A percentile compares a stretch with the other conserved stretches of the same genome.
Evolutionary conservation across 768 basidiomycete species (phyloP).

Genomic region (Lentinula detonsa): DNA sequence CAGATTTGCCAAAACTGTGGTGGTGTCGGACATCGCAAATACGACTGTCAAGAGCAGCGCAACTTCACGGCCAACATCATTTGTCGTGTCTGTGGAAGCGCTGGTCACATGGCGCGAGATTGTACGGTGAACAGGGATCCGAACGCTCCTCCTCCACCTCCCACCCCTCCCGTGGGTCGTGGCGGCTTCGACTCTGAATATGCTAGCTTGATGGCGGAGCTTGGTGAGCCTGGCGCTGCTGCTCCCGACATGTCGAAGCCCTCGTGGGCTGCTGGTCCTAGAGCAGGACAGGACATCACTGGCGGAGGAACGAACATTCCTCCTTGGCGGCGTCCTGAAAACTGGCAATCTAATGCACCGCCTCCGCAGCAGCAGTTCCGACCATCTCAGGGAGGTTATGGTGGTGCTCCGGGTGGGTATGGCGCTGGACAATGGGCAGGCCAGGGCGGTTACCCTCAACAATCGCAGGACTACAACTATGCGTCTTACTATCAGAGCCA

Average conservation of each 20-base stretch:
- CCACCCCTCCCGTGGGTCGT: slow-evolving; percentile 39
- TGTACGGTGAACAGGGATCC: slow-evolving; percentile 92
- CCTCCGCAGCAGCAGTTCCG: slow-evolving; percentile 47
- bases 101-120: slow-evolving; percentile 98
- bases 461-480: slow-evolving; percentile 75
- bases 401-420: slow-evolving; percentile 19
- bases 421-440: slow-evolving; percentile 36
- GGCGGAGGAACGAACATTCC: slow-evolving; percentile 78
- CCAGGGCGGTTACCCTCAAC: slow-evolving; percentile 24
- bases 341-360: slow-evolving; percentile 62
- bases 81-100: slow-evolving; percentile 96
- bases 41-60: slow-evolving; percentile 96
- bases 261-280: slow-evolving; percentile 41
- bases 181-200: slow-evolving; percentile 97
- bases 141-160: slow-evolving; percentile 53
- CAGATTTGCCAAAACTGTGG: slow-evolving; percentile 98
- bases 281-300: slow-evolving; percentile 58
- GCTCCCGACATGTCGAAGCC: slow-evolving; percentile 48
- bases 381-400: slow-evolving; percentile 58
- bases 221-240: slow-evolving; percentile 73
- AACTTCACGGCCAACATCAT: slow-evolving; percentile 99
- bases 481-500: slow-evolving; percentile 87
- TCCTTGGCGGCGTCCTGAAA: slow-evolving; percentile 88
- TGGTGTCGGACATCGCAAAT: slow-evolving; percentile 93
- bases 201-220: slow-evolving; percentile 94